Conservation (phyloP, 1,139 yeast species). For the Ashbya aceris region DNA sequence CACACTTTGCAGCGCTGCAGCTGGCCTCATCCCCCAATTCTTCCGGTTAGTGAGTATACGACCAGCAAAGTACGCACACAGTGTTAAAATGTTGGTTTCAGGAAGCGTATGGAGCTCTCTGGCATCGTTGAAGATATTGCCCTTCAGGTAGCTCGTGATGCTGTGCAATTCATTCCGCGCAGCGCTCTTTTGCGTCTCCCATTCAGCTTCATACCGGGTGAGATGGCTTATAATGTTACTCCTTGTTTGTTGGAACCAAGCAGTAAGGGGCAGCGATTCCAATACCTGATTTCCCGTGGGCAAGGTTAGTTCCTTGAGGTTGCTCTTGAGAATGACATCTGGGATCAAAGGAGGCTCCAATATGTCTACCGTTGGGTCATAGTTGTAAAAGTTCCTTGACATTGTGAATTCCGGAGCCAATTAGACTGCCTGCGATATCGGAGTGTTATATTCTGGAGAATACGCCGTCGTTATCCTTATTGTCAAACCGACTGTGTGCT, state of each 20-base stretch:
- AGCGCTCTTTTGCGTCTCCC: constrained; percentile 13
- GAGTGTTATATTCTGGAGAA: too few species aligned
- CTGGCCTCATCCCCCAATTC: constrained; percentile 18
- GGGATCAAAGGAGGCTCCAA: constrained; percentile 14
- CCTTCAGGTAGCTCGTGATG: constrained; percentile 12
- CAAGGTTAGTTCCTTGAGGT: constrained; percentile 10
- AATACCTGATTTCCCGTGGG: constrained; percentile 23
- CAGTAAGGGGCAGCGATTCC: constrained; percentile 15
- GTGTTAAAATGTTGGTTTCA: constrained; percentile 17
- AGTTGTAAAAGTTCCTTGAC: constrained; percentile 13
- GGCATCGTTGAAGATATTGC: constrained; percentile 17
- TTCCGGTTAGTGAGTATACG: constrained; percentile 18
- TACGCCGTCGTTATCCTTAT: too few species aligned
- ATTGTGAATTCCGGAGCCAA: constrained; percentile 3
- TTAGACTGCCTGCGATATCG: too few species aligned
- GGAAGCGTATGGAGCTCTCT: constrained; percentile 16
- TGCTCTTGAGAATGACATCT: constrained; percentile 9
- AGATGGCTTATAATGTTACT: constrained; percentile 9
- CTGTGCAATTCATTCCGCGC: constrained; percentile 12
- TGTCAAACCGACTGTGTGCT: too few species aligned
- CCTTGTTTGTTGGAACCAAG: constrained; percentile 13
- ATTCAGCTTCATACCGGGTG: constrained; percentile 11
- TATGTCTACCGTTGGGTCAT: constrained; percentile 5
- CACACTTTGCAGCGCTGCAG: constrained; percentile 4
- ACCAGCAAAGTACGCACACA: constrained; percentile 23